phyloP scores from a whole-genome alignment of 78 protist species.

The Kipferlia bialata region DNA sequence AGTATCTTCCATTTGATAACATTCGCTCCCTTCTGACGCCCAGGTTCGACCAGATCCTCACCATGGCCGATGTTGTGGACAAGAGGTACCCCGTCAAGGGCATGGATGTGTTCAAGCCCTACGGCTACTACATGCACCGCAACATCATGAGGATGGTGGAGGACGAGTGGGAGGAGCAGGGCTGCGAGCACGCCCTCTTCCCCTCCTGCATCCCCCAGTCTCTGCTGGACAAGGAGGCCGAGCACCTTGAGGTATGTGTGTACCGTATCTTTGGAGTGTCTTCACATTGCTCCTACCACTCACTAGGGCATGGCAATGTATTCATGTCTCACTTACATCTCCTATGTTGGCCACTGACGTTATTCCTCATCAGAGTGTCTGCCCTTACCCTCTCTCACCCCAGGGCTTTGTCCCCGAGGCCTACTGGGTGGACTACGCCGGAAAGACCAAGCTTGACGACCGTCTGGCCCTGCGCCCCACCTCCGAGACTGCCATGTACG shows the following conservation, averaged over 20 bases:
- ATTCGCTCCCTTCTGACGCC: not conserved
- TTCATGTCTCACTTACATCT: not conserved
- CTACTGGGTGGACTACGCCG: conserved; percentile 45
- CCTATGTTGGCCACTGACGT: too few species aligned
- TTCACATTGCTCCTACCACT: not conserved
- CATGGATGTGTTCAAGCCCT: conserved; percentile 29
- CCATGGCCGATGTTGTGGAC: conserved; percentile 26
- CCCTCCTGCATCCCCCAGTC: conserved; percentile 47
- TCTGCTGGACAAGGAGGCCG: conserved; percentile 48
- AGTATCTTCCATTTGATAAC: too few species aligned
- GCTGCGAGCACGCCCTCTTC: conserved; percentile 32
- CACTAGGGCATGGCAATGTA: not conserved
- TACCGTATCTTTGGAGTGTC: too few species aligned
- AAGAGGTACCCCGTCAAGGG: conserved; percentile 45
- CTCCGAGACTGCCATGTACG: conserved; percentile 51
- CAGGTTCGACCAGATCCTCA: not conserved
- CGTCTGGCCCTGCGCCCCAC: conserved; percentile 48
- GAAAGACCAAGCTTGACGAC: conserved; percentile 25
- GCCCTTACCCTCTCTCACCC: too few species aligned
- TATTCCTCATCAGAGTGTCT: too few species aligned
- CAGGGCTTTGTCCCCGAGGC: conserved; percentile 25
- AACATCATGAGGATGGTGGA: conserved; percentile 20
- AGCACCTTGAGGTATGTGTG: conserved; percentile 52
- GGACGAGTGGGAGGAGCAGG: conserved; percentile 18
- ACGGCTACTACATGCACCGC: conserved; percentile 33